Evolutionary conservation across 306 rosid species (phyloP).

Genomic region (Luffa aegyptiaca): DNA sequence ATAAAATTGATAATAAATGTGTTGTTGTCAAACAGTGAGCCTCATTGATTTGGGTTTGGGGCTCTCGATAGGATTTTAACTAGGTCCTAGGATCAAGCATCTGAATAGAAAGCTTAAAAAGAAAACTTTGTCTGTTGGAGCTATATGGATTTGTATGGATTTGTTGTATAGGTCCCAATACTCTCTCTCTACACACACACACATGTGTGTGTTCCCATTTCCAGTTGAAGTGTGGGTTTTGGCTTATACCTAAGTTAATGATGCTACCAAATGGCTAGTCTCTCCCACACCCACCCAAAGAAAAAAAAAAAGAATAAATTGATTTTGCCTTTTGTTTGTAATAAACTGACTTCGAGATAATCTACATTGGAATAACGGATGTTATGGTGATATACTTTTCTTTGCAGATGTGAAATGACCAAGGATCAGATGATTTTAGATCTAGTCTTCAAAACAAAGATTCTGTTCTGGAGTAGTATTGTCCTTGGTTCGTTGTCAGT

Average conservation of each 20-base stretch:
- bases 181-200: background rate
- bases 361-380: background rate
- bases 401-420: slow-evolving; percentile 61
- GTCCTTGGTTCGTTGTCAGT: slow-evolving; percentile 58
- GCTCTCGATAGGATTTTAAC: background rate
- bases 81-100: background rate
- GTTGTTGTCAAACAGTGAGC: background rate
- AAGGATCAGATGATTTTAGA: slow-evolving; percentile 78
- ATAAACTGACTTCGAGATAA: background rate
- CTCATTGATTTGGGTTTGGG: background rate
- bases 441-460: slow-evolving; percentile 37
- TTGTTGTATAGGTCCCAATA: background rate
- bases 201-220: background rate
- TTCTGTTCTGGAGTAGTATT: slow-evolving; percentile 52
- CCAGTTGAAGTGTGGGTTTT: background rate
- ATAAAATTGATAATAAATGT: background rate
- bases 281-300: background rate
- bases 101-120: background rate
- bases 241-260: background rate
- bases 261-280: background rate
- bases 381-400: slow-evolving; percentile 3
- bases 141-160: background rate
- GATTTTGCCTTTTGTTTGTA: background rate
- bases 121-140: background rate
- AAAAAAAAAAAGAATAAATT: background rate